A percentile compares a stretch with the other conserved stretches of the same genome.
Evolutionary conservation across 2,329 filamentous ascomycete species (phyloP).

Genomic region (Apiospora saccharicola): DNA sequence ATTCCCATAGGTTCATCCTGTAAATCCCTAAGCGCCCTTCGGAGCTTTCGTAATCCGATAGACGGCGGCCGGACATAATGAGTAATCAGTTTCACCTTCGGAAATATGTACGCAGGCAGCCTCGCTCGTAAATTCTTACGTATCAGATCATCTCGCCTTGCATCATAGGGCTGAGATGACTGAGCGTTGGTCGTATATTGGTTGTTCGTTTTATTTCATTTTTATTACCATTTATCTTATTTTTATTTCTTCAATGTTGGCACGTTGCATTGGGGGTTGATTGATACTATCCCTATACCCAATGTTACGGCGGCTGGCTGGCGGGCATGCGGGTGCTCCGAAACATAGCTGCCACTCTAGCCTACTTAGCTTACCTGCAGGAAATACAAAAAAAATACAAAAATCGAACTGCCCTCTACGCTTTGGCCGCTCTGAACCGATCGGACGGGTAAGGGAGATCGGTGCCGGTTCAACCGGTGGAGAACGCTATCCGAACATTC

Average conservation of each 20-base stretch:
- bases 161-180: not conserved
- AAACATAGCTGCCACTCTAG: slow-evolving; percentile 4
- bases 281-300: not conserved
- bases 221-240: not conserved
- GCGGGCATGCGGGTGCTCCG: slow-evolving; percentile 2
- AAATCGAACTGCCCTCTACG: not conserved
- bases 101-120: not conserved
- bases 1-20: not conserved
- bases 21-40: not conserved
- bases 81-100: not conserved
- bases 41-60: slow-evolving; percentile 14
- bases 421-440: not conserved
- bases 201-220: not conserved
- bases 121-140: not conserved
- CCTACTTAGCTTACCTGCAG: not conserved
- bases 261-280: not conserved
- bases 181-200: not conserved
- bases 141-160: not conserved
- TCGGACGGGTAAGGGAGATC: not conserved
- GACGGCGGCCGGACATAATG: not conserved
- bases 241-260: not conserved
- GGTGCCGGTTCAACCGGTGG: not conserved
- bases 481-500: slow-evolving; percentile 12
- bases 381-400: not conserved
- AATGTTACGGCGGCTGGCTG: not conserved